A percentile compares a stretch with the other conserved stretches of the same genome.
These are phyloP conservation scores for Rhodotorula paludigena DNA, from an alignment of 768 basidiomycete species.

Conservation along the genomic window DNA sequence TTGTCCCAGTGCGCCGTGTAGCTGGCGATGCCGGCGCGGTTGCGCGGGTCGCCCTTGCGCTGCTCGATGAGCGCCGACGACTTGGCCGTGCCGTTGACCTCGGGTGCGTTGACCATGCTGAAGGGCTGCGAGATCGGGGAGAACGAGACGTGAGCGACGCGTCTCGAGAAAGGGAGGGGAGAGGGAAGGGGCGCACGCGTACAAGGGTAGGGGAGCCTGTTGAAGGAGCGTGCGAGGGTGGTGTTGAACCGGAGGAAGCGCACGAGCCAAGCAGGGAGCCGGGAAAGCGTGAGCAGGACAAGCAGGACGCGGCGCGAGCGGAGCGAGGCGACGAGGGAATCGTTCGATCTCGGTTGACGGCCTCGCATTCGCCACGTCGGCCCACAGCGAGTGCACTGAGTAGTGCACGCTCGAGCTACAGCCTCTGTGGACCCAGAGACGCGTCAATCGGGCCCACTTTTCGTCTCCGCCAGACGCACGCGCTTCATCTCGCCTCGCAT, in stretches of 20 bases:
- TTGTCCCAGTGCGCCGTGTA: constrained; percentile 92
- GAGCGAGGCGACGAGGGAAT: no score
- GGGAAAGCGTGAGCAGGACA: no score
- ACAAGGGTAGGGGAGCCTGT: not conserved
- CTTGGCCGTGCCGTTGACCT: not conserved
- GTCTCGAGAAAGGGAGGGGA: not conserved
- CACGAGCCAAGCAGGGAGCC: not conserved
- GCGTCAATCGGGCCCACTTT: no score
- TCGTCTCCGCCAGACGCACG: not conserved
- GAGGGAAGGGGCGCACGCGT: not conserved
- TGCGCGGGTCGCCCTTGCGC: constrained; percentile 56
- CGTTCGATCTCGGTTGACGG: no score
- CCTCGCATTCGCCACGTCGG: no score
- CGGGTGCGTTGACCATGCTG: constrained; percentile 31
- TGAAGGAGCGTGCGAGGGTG: not conserved
- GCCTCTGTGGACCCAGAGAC: no score
- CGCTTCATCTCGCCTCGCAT: not conserved
- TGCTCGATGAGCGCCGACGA: constrained; percentile 16
- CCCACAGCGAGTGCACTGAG: no score
- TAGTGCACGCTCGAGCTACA: no score
- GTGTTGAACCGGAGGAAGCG: not conserved
- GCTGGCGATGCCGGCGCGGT: constrained; percentile 65
- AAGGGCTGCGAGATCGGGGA: not conserved
- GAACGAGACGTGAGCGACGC: not conserved
- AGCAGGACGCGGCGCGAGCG: no score